Conservation (phyloP, 2,329 filamentous ascomycete species). For the Alternaria infectoria region DNA sequence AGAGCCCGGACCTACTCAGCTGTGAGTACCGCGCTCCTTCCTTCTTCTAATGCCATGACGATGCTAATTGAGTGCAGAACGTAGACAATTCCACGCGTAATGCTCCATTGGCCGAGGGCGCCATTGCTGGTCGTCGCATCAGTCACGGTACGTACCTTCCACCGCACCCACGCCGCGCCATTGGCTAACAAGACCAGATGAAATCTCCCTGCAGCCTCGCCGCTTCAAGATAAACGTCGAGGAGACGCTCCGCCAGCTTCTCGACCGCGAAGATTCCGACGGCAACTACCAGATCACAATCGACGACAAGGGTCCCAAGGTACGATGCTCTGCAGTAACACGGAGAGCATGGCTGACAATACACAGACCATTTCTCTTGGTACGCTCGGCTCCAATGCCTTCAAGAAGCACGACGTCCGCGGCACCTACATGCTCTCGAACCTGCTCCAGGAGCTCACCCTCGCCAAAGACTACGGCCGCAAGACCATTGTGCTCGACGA, state of each 20-base stretch:
- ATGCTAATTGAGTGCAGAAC: constrained; percentile 29
- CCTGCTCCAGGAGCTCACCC: constrained; percentile 88
- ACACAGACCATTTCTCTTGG: constrained; percentile 77
- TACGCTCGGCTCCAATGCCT: constrained; percentile 83
- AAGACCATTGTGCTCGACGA: constrained; percentile 92
- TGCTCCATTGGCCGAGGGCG: constrained; percentile 32
- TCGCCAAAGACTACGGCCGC: constrained; percentile 88
- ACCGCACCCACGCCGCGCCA: not conserved
- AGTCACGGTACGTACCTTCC: constrained; percentile 43
- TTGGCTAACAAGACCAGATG: constrained; percentile 64
- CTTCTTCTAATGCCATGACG: not conserved
- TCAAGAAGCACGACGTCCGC: constrained; percentile 87
- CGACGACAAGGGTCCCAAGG: constrained; percentile 92
- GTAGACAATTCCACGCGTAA: constrained; percentile 42
- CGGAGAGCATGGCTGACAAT: constrained; percentile 28
- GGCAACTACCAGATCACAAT: constrained; percentile 97
- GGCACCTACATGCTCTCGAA: constrained; percentile 98
- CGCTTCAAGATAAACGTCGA: constrained; percentile 89
- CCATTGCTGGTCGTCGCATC: constrained; percentile 42
- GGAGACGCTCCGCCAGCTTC: constrained; percentile 76
- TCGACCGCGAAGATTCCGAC: constrained; percentile 90
- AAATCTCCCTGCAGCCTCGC: constrained; percentile 70
- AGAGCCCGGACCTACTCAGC: constrained; percentile 62
- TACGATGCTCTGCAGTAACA: constrained; percentile 42
- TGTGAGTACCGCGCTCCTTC: constrained; percentile 48